Percentiles rank a stretch among this genome's conserved stretches.
Evolutionary conservation across 495 filamentous ascomycete species (phyloP).

Genomic region (Penicillium samsonianum): DNA sequence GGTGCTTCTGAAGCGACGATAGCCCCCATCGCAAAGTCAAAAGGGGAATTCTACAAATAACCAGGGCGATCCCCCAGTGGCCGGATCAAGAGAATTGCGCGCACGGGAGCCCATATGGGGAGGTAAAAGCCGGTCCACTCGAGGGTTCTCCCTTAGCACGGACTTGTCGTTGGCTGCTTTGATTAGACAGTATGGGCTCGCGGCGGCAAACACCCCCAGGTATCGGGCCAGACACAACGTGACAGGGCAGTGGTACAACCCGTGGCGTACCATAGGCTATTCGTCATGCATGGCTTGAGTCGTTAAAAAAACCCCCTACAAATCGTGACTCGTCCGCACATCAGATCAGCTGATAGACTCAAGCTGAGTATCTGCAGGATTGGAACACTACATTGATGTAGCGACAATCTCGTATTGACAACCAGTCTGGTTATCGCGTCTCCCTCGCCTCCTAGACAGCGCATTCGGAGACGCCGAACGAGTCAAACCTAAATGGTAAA

Average conservation of each 20-base stretch:
- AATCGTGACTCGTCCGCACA: not conserved
- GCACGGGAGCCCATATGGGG: constrained; percentile 24
- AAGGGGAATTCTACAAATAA: constrained; percentile 17
- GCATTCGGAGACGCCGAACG: constrained; percentile 34
- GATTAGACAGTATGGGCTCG: constrained; percentile 14
- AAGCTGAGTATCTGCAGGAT: constrained; percentile 13
- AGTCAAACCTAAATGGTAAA: constrained; percentile 6
- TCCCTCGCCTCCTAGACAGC: constrained; percentile 30
- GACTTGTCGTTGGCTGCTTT: constrained; percentile 10
- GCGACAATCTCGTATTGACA: not conserved
- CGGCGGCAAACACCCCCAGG: constrained; percentile 17
- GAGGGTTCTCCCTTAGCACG: constrained; percentile 9
- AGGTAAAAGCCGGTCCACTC: constrained; percentile 15
- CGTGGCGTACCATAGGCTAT: constrained; percentile 11
- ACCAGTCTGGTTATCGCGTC: constrained; percentile 18
- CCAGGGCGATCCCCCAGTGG: not conserved
- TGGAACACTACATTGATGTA: not conserved
- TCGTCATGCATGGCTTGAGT: constrained; percentile 7
- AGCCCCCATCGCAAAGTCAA: constrained; percentile 17
- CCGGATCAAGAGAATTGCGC: constrained; percentile 4
- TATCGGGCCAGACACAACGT: constrained; percentile 11
- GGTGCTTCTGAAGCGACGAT: constrained; percentile 15
- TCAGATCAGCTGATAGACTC: constrained; percentile 9
- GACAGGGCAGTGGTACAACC: constrained; percentile 11
- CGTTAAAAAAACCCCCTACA: not conserved